Evolutionary conservation across 129 eudicot genomes (phyloP), one percentile per base, ranked within the genome.

Genomic region (Ambrosia trifida): DNA sequence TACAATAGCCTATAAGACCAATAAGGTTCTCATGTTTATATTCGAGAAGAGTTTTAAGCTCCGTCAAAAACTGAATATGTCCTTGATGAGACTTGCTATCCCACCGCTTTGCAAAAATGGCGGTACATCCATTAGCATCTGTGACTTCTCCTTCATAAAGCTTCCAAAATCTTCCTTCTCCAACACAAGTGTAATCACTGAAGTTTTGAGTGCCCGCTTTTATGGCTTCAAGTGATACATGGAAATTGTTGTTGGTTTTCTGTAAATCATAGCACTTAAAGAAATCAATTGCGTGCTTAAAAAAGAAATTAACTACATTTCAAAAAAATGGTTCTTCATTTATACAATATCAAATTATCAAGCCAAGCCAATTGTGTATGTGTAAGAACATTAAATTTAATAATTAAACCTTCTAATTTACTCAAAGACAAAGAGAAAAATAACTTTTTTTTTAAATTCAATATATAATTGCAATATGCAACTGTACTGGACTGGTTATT

Each of bases 81-180:
- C 61, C 31, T 54, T 54, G 13, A 9, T 0, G 32, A 19, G 32
- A 53, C 11, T 9, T 18, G 32, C 4, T 6, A 54, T 54, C 61
- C 61, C 61, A 54, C 11, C 61, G 61, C 33, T 54, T 54, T 20
- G 33, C 61, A 19, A 54, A 2, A 20, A 54, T 7, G 14, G 33
- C 2, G 32, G 32, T 18, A 9, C 32, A 20, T 11, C 61, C 61
- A 54, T 54, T 54, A 24, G 61, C 61, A 54, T 54, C 32, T 54
- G 32, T 32, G 19, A 19, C 5, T 54, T 54, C 61, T 19, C 61
- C 61, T 54, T 54, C 14, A 54, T 54, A 54, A 54, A 54, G 61
- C 32, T 54, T 54, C 61, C 61, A 54, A 54, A 20, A 19, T 54
- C 61, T 54, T 19, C 61, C 61, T 54, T 54, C 61, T 54, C 61